A percentile compares a stretch with the other conserved stretches of the same genome.
Evolutionary conservation across 2,329 filamentous ascomycete genomes (phyloP).

Genomic region (Colletotrichum falcatum): DNA sequence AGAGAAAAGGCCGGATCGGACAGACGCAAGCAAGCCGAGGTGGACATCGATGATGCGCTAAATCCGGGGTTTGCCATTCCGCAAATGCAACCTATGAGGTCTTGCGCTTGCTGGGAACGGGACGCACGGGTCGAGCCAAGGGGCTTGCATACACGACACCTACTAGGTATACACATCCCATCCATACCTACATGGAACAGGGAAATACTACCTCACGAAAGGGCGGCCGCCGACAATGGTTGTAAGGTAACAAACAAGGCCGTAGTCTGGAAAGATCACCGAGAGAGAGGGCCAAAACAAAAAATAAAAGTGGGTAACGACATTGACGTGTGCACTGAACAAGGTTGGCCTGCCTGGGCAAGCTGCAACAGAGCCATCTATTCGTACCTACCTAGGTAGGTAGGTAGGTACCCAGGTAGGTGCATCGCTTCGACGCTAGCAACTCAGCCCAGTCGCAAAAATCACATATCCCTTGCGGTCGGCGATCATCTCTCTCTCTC

Average conservation of each 20-base stretch:
- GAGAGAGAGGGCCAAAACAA: slow-evolving; percentile 3
- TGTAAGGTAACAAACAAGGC: slow-evolving; percentile 17
- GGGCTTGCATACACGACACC: background rate
- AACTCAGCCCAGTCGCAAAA: slow-evolving; percentile 36
- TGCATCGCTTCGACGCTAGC: slow-evolving; percentile 37
- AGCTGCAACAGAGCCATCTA: slow-evolving; percentile 32
- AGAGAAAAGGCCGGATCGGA: background rate
- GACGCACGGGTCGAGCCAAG: background rate
- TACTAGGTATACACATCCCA: no score
- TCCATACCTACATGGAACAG: background rate
- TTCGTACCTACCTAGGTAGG: no score
- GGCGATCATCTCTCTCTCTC: slow-evolving; percentile 1
- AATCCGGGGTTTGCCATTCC: slow-evolving; percentile 1
- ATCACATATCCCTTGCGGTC: background rate
- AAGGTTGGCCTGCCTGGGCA: slow-evolving; percentile 26
- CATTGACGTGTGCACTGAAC: slow-evolving; percentile 23
- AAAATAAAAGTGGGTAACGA: background rate
- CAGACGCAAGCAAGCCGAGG: slow-evolving; percentile 14
- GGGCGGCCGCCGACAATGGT: slow-evolving; percentile 16
- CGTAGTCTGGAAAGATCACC: slow-evolving; percentile 20
- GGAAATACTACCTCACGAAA: background rate
- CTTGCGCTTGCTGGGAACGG: background rate
- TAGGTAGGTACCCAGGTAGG: no score
- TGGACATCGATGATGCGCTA: slow-evolving; percentile 3
- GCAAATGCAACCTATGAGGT: background rate